Evolutionary conservation across 129 eudicot genomes (phyloP).

Genomic region (Rutidosis leptorrhynchoides): DNA sequence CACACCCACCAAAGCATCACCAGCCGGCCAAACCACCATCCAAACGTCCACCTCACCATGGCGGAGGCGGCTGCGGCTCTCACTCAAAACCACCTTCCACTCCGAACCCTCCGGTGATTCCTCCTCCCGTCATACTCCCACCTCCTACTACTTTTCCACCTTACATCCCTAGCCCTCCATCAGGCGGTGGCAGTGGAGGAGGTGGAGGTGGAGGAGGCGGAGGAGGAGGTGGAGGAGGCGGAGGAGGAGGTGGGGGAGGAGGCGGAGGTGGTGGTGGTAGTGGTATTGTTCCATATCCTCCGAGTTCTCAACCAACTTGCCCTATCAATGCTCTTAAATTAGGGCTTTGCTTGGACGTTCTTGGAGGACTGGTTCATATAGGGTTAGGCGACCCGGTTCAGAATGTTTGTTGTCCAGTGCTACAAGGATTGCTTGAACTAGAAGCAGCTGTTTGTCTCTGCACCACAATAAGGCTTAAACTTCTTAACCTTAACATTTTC

Average conservation of each 20-base stretch:
- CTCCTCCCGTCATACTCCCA: constrained; percentile 39
- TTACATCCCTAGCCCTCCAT: constrained; percentile 49
- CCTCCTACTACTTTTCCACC: constrained; percentile 53
- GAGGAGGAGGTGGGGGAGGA: constrained; percentile 24
- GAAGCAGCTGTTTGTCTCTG: constrained; percentile 95
- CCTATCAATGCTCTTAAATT: constrained; percentile 77
- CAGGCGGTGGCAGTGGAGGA: constrained; percentile 29
- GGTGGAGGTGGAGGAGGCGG: constrained; percentile 17
- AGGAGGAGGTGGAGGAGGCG: constrained; percentile 22
- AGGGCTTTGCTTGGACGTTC: constrained; percentile 80
- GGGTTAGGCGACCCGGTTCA: constrained; percentile 71
- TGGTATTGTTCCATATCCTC: no score
- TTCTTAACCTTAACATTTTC: constrained; percentile 70
- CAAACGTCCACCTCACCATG: no score
- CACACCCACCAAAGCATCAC: no score
- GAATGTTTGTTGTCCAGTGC: constrained; percentile 78
- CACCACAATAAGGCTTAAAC: constrained; percentile 79
- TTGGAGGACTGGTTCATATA: constrained; percentile 84
- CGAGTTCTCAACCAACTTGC: constrained; percentile 69
- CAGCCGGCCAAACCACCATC: no score
- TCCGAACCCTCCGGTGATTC: constrained; percentile 38
- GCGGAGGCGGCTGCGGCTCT: no score
- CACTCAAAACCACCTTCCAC: no score
- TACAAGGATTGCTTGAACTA: constrained; percentile 81
- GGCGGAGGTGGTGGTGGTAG: constrained; percentile 33